phyloP scores from a whole-genome alignment of 1,284 basidiomycete genomes.

The Macrocybe sp. region DNA sequence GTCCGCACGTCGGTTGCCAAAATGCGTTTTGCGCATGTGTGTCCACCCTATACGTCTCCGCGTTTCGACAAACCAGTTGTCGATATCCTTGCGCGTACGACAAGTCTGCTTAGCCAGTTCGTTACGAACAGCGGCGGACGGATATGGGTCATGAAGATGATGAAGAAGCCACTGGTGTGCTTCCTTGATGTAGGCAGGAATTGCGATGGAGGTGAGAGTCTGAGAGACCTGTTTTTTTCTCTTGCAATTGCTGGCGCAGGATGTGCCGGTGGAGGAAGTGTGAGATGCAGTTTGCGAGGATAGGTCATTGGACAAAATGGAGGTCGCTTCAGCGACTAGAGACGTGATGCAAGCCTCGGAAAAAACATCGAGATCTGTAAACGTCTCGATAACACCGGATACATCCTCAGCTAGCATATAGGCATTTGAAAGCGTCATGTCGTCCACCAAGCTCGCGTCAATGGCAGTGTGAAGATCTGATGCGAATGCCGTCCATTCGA shows the following conservation, averaged over 20 bases:
- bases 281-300: not conserved
- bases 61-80: not conserved
- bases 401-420: conserved; percentile 4
- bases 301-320: conserved; percentile 6
- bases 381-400: not conserved
- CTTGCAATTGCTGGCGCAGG: not conserved
- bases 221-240: no score
- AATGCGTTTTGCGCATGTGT: not conserved
- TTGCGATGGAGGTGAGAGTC: conserved; percentile 3
- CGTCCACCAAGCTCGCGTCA: not conserved
- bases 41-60: not conserved
- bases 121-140: not conserved
- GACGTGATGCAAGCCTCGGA: conserved; percentile 6
- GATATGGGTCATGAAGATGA: not conserved
- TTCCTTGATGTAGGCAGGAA: not conserved
- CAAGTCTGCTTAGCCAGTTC: not conserved
- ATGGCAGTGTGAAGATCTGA: conserved; percentile 7
- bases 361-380: conserved; percentile 7
- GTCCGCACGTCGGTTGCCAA: not conserved
- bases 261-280: not conserved
- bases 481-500: conserved; percentile 6
- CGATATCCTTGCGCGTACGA: not conserved
- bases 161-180: not conserved
- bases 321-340: conserved; percentile 4
- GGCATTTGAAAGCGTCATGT: conserved; percentile 4